Percentiles rank a stretch among this genome's conserved stretches.
Conservation (phyloP, 78 protist species). For the Diacronema lutheri region DNA sequence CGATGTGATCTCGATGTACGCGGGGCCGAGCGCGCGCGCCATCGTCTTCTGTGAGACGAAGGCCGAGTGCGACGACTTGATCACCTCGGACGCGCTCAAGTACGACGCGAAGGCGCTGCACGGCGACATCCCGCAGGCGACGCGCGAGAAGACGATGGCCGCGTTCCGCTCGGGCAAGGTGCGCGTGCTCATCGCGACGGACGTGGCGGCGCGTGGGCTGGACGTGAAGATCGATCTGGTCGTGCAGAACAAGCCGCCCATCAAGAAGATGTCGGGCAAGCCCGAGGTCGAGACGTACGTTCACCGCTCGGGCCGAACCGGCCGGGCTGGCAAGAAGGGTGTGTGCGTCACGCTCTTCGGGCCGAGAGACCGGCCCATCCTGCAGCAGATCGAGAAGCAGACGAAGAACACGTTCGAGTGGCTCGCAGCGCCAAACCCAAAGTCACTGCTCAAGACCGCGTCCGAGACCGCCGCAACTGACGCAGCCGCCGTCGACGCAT, state of each 20-base stretch:
- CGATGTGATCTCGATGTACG: constrained; percentile 21
- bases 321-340: constrained; percentile 47
- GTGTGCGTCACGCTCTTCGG: constrained; percentile 20
- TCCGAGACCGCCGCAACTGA: neutral
- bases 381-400: neutral
- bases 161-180: constrained; percentile 46
- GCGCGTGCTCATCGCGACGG: constrained; percentile 44
- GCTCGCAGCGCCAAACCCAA: neutral
- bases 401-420: constrained; percentile 6
- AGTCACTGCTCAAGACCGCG: neutral
- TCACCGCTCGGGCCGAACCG: constrained; percentile 61
- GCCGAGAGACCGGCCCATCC: neutral
- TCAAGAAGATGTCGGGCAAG: no score
- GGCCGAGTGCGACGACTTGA: constrained; percentile 48
- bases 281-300: constrained; percentile 41
- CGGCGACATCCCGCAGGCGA: constrained; percentile 37
- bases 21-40: neutral
- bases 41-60: constrained; percentile 60
- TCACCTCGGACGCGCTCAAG: constrained; percentile 14
- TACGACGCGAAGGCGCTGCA: constrained; percentile 27
- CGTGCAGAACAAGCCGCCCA: constrained; percentile 41
- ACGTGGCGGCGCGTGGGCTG: constrained; percentile 67
- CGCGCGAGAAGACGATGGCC: constrained; percentile 50
- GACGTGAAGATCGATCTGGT: constrained; percentile 60
- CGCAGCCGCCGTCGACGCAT: neutral